Percentiles rank a stretch among this genome's conserved stretches.
Evolutionary conservation across 2,329 filamentous ascomycete genomes (phyloP).

Genomic region (Aspergillus tamarii): DNA sequence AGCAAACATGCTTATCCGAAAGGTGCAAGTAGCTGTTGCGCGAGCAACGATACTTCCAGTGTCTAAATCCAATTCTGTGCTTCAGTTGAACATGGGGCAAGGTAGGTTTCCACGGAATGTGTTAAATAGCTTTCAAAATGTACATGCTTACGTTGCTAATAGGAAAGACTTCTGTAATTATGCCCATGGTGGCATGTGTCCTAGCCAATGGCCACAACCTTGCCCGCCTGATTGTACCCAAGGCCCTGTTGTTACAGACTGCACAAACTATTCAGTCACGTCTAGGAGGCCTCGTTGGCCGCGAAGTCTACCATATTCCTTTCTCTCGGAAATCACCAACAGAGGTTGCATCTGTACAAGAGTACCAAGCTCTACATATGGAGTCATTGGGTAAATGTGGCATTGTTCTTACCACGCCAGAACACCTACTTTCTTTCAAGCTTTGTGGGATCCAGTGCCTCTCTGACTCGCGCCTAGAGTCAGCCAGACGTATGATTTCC

Average conservation of each 20-base stretch:
- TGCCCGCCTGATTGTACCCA: conserved; percentile 62
- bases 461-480: conserved; percentile 48
- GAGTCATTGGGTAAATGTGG: conserved; percentile 52
- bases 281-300: conserved; percentile 59
- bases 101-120: conserved; percentile 39
- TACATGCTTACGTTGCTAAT: not conserved
- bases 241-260: conserved; percentile 65
- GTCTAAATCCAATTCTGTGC: conserved; percentile 59
- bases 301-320: conserved; percentile 60
- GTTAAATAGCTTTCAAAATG: not conserved
- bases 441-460: conserved; percentile 64
- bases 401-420: conserved; percentile 63
- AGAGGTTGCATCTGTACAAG: conserved; percentile 26
- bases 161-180: conserved; percentile 68
- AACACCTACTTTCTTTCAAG: conserved; percentile 68
- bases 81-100: conserved; percentile 71
- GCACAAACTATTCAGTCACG: conserved; percentile 57
- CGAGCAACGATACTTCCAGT: conserved; percentile 60
- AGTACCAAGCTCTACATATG: conserved; percentile 44
- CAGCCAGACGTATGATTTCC: conserved; percentile 54
- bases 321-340: conserved; percentile 58
- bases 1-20: conserved; percentile 63
- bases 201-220: conserved; percentile 57
- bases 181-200: conserved; percentile 63
- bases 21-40: conserved; percentile 66